Base-by-base conservation (phyloP, 2,329 filamentous ascomycete species). In the Alternaria sp. region DNA sequence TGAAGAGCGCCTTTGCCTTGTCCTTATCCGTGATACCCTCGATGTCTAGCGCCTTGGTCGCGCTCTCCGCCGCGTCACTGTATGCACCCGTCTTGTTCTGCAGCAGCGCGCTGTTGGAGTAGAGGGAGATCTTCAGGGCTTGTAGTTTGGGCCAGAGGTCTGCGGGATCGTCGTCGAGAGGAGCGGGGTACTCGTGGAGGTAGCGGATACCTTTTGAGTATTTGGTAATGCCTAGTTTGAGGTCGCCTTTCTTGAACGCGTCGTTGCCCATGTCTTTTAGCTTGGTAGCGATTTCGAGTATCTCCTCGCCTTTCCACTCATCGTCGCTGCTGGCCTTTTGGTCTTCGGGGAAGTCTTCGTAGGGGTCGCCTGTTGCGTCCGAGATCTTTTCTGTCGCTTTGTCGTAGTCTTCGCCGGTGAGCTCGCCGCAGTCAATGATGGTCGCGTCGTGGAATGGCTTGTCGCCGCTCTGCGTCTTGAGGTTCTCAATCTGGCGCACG, bases 311-410 rank as follows among this genome's bases (percentile, higher is more conserved):
- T 53, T 88, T 87, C 66, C 93, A 86, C 57, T 89, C 84, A 58
- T 88, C 82, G 51, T 86, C 83, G 28, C 54, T 63, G 30, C 10
- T 40, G 66, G 82, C 80, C 73, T 74, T 75, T 51, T 90, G 88
- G 82, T 99, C 96, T 78, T 97, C 93, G 32, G 96, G 96, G 82
- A 92, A 98, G 79, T 98, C 96, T 83, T 98, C 95, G 82, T 96
- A 97, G 6, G 89, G 87, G 83, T 99, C 96, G 67, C 96, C 96
- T 13, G 92, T 93, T 57, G 88, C 84, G 78, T 98, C 95, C 60
- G 92, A 86, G 36, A 85, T 81, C 82, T 91, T 93, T 73, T 89
- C 86, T 57, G 88, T 88, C 67, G 89, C 88, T 59, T 87, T 83
- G 21, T 88, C 84, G 69, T 91, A 91, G 46, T 88, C 91, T 11